phyloP scores from a whole-genome alignment of 2,329 filamentous ascomycete species.

The Colletotrichum somersetense region DNA sequence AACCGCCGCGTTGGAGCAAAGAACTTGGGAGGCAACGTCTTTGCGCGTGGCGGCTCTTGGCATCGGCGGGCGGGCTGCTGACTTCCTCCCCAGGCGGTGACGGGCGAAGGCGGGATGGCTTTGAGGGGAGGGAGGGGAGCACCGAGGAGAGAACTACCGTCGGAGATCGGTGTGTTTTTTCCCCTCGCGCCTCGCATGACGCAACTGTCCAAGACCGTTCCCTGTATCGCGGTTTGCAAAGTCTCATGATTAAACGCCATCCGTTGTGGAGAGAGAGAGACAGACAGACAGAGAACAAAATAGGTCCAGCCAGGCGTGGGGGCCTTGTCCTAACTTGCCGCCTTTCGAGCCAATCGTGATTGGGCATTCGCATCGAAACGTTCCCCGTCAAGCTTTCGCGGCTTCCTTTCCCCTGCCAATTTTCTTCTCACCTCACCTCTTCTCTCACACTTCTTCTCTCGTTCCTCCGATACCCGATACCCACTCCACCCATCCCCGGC shows the following conservation, averaged over 20 bases:
- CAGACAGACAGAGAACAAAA: background rate
- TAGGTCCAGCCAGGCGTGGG: slow-evolving; percentile 12
- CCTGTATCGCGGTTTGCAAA: background rate
- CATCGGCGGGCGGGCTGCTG: slow-evolving; percentile 4
- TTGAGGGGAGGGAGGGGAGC: background rate
- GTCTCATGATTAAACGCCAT: background rate
- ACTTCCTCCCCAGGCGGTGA: background rate
- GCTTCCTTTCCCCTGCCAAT: background rate
- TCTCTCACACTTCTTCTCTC: too few species aligned
- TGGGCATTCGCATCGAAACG: background rate
- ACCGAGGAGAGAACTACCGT: background rate
- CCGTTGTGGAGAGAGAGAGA: background rate
- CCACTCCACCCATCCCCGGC: background rate
- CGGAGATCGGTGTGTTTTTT: background rate
- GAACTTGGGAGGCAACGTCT: background rate
- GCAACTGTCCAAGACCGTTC: background rate
- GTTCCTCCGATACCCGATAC: slow-evolving; percentile 7
- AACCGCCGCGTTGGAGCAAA: background rate
- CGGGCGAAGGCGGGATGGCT: background rate
- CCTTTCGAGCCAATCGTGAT: slow-evolving; percentile 8
- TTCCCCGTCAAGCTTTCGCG: background rate
- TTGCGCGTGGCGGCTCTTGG: slow-evolving; percentile 9
- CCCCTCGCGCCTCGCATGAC: background rate
- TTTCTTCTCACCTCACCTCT: background rate
- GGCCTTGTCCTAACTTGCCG: slow-evolving; percentile 2